phyloP scores from a whole-genome alignment of 441 rosid genomes.

The Croton setiger region DNA sequence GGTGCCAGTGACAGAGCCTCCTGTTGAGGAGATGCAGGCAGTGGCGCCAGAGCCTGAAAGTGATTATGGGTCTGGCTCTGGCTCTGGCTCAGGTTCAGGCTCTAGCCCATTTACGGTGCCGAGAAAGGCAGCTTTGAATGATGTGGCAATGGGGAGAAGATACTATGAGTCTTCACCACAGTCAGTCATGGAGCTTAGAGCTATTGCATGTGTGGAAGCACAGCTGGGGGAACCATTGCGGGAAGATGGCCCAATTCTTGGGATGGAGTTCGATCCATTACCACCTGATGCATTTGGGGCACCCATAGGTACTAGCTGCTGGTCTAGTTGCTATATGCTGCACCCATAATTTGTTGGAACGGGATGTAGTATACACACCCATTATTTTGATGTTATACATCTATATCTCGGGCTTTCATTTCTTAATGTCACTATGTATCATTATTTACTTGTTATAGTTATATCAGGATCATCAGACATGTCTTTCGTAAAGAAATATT shows the following conservation, averaged over 20 bases:
- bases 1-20: slow-evolving; percentile 38
- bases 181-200: slow-evolving; percentile 71
- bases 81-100: slow-evolving; percentile 39
- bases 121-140: slow-evolving; percentile 49
- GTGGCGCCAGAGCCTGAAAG: slow-evolving; percentile 39
- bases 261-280: slow-evolving; percentile 95
- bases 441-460: background rate
- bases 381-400: background rate
- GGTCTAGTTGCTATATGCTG: slow-evolving; percentile 1
- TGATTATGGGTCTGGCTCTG: slow-evolving; percentile 61
- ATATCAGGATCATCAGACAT: background rate
- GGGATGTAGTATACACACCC: too few species aligned
- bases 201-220: slow-evolving; percentile 85
- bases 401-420: background rate
- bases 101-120: slow-evolving; percentile 58
- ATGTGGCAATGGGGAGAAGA: slow-evolving; percentile 41
- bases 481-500: background rate
- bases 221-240: slow-evolving; percentile 93
- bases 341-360: slow-evolving; percentile 17
- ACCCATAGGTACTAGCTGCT: slow-evolving; percentile 55
- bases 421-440: background rate
- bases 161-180: slow-evolving; percentile 55
- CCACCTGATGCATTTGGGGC: slow-evolving; percentile 97
- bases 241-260: slow-evolving; percentile 96
- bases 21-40: slow-evolving; percentile 38